Evolutionary conservation across 805 yeast genomes (phyloP), one percentile per base, ranked within the genome.

Genomic region (Sugiyamaella valdiviana): DNA sequence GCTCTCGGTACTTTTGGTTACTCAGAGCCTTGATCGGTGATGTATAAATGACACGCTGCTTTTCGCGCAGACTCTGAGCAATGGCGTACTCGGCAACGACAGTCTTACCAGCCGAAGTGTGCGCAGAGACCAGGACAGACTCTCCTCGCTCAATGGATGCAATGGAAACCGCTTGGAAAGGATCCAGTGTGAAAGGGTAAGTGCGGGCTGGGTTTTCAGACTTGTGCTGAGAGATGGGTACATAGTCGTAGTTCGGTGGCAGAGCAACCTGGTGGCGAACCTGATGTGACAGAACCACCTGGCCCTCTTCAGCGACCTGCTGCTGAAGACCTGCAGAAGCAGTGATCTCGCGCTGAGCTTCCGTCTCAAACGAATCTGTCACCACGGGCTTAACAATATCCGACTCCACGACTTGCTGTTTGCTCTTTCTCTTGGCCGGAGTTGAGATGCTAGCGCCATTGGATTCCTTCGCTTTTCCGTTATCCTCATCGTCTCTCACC

Each of bases 241-340:
- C 73, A 62, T 93, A 91, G 46, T 90, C 84, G 63, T 82, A 93
- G 51, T 84, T 84, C 3, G 95, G 95, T 1, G 99, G 99, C 20
- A 91, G 76, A 1, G 98, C 97, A 9, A 91, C 99, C 67, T 91
- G 97, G 70, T 91, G 99, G 66, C 98, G 83, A 48, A 91, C 96
- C 67, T 88, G 96, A 71, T 91, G 99, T 50, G 81, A 80, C 55
- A 89, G 72, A 63, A 84, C 82, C 51, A 89, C 82, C 46, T 73
- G 73, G 2, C 64, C 65, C 15, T 64, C 70, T 19, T 69, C 65
- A 1, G 58, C 48, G 0, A 73, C 62, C 17, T 68, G 59, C 14
- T 72, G 72, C 58, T 80, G 62, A 32, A 88, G 70, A 5, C 95
- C 95, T 26, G 77, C 77, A 0, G 95, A 84, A 1, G 85, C 87